Evolutionary conservation across 1,139 yeast genomes (phyloP), one percentile per base, ranked within the genome.

Genomic region (Hyphopichia pseudoburtonii): DNA sequence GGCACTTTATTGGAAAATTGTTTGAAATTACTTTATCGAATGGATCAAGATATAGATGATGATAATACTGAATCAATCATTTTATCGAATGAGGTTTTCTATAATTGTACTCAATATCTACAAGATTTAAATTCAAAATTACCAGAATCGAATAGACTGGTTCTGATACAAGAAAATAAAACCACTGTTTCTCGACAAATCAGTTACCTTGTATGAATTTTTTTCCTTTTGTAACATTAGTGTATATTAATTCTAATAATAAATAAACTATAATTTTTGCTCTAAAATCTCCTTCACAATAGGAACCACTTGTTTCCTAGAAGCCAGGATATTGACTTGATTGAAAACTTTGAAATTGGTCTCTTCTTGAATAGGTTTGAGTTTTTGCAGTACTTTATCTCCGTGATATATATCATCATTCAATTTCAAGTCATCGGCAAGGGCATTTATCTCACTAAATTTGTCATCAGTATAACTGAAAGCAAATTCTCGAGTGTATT

Each of bases 281-380:
- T 64, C 69, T 32, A 70, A 50, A 26, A 56, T 55, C 2, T 52
- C 54, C 50, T 70, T 70, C 9, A 71, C 65, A 12, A 60, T 60
- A 3, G 96, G 95, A 7, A 86, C 95, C n/a, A 89, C 87, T 56
- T 86, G 94, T 54, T 89, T 89, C 48, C 97, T 73, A 23, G 92
- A 84, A 1, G 90, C 89, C 3, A 62, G 60, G 10, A 73, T 55
- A 43, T 83, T 79, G 7, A 48, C 46, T 55, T 87, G 95, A 42
- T 73, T 63, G 50, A 60, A 78, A 9, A 73, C 48, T 29, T 47
- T 50, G 36, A 71, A 51, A 6, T 17, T 24, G n/a, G n/a, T n/a
- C n/a, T n/a, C n/a, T n/a, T n/a, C n/a, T 5, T 23, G 17, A 7
- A 17, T 10, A 17, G 3, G 14, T 3, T 31, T 31, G 19, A 41